Evolutionary conservation across 495 filamentous ascomycete species (phyloP), one percentile per base, ranked within the genome.

Genomic region (Venustampulla echinocandica): DNA sequence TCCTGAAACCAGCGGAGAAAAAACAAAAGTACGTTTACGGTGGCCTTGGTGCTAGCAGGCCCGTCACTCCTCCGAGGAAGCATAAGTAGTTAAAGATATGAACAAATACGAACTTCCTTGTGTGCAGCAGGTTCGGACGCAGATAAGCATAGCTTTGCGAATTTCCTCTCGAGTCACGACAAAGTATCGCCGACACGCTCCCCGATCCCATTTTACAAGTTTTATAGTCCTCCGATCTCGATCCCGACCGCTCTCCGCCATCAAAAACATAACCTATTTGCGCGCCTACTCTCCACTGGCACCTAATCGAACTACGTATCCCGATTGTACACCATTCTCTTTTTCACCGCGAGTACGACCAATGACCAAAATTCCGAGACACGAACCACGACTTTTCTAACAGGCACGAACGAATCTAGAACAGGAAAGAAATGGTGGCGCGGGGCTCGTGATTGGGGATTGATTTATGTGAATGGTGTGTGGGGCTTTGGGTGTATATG

Each of bases 1-100:
- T 98, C 68, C 74, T 98, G 71, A 98, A 97, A 74, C 92, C 92
- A 62, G 92, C 92, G 68, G 92, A 98, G 79, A 98, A 98, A 81
- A 98, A 98, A 84, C 90, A 95, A 87, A 98, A 98, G 88, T 98
- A 95, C 77, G 90, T 95, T 64, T 85, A 85, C 72, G 81, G 82
- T 74, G 80, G 84, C 74, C 81, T 90, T 73, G 85, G 85, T 73
- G 78, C 81, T 71, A 79, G 82, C 79, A 82, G 81, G 70, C 78
- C 84, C 69, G 75, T 85, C 70, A 92, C 85, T 80, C 82, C 85
- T 79, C 87, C 84, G 70, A 83, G 86, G 80, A 90, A 85, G 69
- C 80, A 85, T 71, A 87, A 87, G 74, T 81, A 83, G 69, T 88
- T n/a, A n/a, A n/a, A n/a, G n/a, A 79, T 81, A 70, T 62, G 71